These are phyloP conservation scores for Monoraphidium neglectum DNA, from an alignment of 139 green algal species.

Conservation along the genomic window DNA sequence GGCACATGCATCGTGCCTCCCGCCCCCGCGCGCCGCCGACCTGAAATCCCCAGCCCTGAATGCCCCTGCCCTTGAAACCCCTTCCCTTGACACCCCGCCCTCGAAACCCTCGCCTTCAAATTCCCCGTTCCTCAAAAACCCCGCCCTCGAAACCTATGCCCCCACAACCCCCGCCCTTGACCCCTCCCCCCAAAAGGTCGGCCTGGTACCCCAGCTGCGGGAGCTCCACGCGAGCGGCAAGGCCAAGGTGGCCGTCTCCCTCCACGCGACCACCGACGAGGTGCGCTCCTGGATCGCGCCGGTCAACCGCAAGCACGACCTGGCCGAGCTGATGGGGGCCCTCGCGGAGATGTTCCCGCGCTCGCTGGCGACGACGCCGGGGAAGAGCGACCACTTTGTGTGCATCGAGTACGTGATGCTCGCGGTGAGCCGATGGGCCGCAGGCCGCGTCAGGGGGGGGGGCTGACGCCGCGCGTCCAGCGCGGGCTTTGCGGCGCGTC, in stretches of 20 bases:
- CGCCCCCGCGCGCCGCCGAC: too few relatives aligned
- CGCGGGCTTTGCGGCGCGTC: too few relatives aligned
- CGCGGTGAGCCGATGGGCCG: too few relatives aligned
- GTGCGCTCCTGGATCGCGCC: slow-evolving; percentile 60
- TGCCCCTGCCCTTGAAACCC: too few relatives aligned
- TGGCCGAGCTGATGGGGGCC: slow-evolving; percentile 58
- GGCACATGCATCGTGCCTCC: background rate
- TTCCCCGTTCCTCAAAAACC: too few relatives aligned
- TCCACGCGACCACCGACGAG: slow-evolving; percentile 94
- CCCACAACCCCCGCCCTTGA: background rate
- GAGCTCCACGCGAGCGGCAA: slow-evolving; percentile 21
- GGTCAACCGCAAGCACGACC: slow-evolving; percentile 8
- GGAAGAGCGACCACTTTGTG: slow-evolving; percentile 46
- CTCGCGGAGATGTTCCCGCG: slow-evolving; percentile 63
- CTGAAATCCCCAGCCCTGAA: too few relatives aligned
- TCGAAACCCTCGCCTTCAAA: too few relatives aligned
- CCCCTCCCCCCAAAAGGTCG: slow-evolving; percentile 1
- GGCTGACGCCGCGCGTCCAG: too few relatives aligned
- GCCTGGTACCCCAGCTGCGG: slow-evolving; percentile 21
- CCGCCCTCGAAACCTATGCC: too few relatives aligned
- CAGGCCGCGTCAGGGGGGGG: too few relatives aligned
- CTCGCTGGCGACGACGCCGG: background rate
- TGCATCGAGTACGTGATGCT: slow-evolving; percentile 95
- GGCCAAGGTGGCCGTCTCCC: slow-evolving; percentile 82
- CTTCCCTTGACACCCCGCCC: too few relatives aligned